Conservation (phyloP, 129 eudicot genomes). For the Chrysanthemum makinoi region DNA sequence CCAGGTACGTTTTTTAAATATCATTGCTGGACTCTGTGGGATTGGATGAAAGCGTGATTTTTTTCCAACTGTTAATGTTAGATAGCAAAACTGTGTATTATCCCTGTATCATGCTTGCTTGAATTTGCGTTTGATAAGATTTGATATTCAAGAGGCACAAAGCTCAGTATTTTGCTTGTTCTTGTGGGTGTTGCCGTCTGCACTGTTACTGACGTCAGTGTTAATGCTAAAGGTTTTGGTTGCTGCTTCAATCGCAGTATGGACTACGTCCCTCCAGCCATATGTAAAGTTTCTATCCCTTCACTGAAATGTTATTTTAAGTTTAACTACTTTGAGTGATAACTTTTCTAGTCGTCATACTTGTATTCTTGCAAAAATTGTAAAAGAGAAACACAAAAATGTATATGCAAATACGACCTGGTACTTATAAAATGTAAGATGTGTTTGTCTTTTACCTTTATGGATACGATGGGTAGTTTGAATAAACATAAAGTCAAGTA, state of each 20-base stretch:
- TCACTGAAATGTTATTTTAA: too few relatives aligned
- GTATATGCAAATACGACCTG: too few relatives aligned
- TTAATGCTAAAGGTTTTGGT: slow-evolving; percentile 68
- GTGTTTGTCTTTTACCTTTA: too few relatives aligned
- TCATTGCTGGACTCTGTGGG: neutral
- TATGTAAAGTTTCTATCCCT: slow-evolving; percentile 11
- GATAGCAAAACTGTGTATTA: slow-evolving; percentile 86
- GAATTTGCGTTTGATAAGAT: slow-evolving; percentile 71
- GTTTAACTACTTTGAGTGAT: too few relatives aligned
- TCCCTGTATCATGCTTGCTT: slow-evolving; percentile 80
- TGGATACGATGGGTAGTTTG: too few relatives aligned
- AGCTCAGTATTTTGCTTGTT: slow-evolving; percentile 66
- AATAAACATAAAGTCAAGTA: too few relatives aligned
- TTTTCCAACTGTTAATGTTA: slow-evolving; percentile 27
- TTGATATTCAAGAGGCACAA: slow-evolving; percentile 74
- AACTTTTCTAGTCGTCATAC: too few relatives aligned
- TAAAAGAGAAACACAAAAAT: too few relatives aligned
- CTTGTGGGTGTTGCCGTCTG: slow-evolving; percentile 85
- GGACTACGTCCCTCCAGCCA: slow-evolving; percentile 79
- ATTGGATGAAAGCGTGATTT: neutral
- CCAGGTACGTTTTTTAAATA: slow-evolving; percentile 40
- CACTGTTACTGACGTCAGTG: slow-evolving; percentile 85
- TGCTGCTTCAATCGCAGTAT: slow-evolving; percentile 78
- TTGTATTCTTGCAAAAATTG: too few relatives aligned
- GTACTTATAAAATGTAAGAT: too few relatives aligned